phyloP scores from a whole-genome alignment of 2,329 filamentous ascomycete genomes.

The Alternaria burnsii region DNA sequence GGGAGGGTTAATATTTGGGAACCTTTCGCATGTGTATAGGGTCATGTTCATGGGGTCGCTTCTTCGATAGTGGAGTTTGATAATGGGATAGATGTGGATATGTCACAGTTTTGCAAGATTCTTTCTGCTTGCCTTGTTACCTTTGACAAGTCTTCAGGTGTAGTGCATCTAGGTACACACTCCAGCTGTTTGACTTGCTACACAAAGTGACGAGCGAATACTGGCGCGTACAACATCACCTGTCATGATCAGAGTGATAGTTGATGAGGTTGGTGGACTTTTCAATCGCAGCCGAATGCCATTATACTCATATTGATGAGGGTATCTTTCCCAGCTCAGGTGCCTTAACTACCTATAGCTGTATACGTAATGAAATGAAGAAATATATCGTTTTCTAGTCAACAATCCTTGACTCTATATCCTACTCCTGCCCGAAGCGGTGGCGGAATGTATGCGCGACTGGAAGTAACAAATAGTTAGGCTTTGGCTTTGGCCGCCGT shows the following conservation, averaged over 20 bases:
- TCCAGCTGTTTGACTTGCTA: not conserved
- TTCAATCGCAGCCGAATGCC: not conserved
- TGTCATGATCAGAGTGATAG: not conserved
- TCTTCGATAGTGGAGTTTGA: slow-evolving; percentile 16
- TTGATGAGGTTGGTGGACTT: not conserved
- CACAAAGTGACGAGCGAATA: not conserved
- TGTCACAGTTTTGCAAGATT: not conserved
- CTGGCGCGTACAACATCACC: not conserved
- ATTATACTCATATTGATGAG: not conserved
- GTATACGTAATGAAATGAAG: not conserved
- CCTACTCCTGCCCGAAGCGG: not conserved
- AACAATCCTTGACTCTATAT: not conserved
- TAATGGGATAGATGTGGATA: slow-evolving; percentile 8
- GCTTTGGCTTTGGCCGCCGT: slow-evolving; percentile 15
- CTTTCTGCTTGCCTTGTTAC: not conserved
- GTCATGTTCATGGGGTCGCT: not conserved
- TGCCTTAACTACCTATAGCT: not conserved
- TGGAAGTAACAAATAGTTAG: not conserved
- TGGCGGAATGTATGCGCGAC: not conserved
- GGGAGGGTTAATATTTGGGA: slow-evolving; percentile 4
- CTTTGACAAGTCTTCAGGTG: not conserved
- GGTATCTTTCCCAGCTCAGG: slow-evolving; percentile 12
- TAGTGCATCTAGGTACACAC: not conserved
- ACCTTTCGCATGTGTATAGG: slow-evolving; percentile 10
- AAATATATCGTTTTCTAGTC: not conserved